These are phyloP conservation scores for Salix koriyanagi DNA, from an alignment of 345 rosid genomes.

Conservation along the genomic window DNA sequence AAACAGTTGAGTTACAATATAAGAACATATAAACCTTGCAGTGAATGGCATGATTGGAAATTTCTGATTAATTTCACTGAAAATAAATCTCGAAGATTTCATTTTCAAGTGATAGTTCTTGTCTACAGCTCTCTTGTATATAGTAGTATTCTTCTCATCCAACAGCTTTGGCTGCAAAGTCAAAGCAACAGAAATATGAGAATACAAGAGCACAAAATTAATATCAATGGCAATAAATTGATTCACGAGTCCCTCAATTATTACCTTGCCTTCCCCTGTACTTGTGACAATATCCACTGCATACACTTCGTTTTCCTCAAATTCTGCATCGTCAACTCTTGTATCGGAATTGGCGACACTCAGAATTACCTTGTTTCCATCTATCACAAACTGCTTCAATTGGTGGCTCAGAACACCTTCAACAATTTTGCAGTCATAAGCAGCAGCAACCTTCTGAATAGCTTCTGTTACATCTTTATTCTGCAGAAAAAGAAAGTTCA, in stretches of 20 bases:
- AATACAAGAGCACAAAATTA: background rate
- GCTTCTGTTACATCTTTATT: constrained; percentile 96
- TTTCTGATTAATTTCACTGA: constrained; percentile 83
- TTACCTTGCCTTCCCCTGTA: constrained; percentile 99
- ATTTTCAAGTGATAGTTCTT: constrained; percentile 85
- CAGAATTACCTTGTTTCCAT: constrained; percentile 78
- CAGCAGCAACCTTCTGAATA: constrained; percentile 89
- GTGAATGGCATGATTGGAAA: constrained; percentile 82
- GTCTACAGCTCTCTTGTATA: constrained; percentile 85
- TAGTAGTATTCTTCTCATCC: constrained; percentile 93
- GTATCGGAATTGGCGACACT: constrained; percentile 75
- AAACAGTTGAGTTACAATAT: background rate
- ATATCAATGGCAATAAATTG: background rate
- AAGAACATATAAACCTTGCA: constrained; percentile 56
- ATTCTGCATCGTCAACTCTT: constrained; percentile 88
- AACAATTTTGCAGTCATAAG: constrained; percentile 94
- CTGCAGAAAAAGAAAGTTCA: constrained; percentile 34
- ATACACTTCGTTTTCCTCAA: constrained; percentile 95
- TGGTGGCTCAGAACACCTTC: constrained; percentile 98
- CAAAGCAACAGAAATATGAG: background rate
- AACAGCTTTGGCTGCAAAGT: constrained; percentile 79
- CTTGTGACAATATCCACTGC: constrained; percentile 82
- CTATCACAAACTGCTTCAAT: constrained; percentile 80
- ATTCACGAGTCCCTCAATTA: background rate
- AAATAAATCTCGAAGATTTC: constrained; percentile 96